A percentile compares a stretch with the other conserved stretches of the same genome.
Conservation (phyloP, 345 rosid genomes). For the Clausena lansium region DNA sequence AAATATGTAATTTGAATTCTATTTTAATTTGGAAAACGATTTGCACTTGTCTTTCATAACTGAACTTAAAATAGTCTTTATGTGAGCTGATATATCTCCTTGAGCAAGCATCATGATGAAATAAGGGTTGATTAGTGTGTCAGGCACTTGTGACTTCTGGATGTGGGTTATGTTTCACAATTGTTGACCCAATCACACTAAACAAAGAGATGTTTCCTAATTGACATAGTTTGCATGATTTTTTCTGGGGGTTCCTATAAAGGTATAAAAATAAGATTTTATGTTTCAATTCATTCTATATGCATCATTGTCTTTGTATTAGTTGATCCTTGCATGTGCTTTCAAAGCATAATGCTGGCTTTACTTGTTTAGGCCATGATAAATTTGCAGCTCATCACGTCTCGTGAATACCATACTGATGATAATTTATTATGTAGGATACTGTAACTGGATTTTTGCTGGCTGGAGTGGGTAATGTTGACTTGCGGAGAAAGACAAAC, state of each 20-base stretch:
- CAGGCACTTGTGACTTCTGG: background rate
- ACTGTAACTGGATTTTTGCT: slow-evolving; percentile 89
- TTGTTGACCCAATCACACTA: background rate
- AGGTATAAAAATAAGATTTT: background rate
- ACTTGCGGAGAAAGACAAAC: slow-evolving; percentile 87
- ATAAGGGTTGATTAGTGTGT: background rate
- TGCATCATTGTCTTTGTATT: background rate
- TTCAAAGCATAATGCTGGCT: background rate
- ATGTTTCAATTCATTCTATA: background rate
- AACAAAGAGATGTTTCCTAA: background rate
- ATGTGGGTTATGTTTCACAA: background rate
- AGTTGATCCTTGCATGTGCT: background rate
- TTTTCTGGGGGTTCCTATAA: background rate
- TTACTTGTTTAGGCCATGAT: background rate
- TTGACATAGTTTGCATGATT: background rate
- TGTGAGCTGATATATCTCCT: background rate
- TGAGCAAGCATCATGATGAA: background rate
- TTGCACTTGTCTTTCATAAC: background rate
- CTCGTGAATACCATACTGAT: slow-evolving; percentile 9
- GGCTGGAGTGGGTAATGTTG: slow-evolving; percentile 99
- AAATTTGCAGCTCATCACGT: background rate
- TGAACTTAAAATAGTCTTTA: background rate
- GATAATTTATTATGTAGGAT: slow-evolving; percentile 44
- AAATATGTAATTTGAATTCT: background rate
- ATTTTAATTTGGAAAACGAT: background rate